phyloP scores from a whole-genome alignment of 1,284 basidiomycete genomes.

The Ceratobasidium sp. region DNA sequence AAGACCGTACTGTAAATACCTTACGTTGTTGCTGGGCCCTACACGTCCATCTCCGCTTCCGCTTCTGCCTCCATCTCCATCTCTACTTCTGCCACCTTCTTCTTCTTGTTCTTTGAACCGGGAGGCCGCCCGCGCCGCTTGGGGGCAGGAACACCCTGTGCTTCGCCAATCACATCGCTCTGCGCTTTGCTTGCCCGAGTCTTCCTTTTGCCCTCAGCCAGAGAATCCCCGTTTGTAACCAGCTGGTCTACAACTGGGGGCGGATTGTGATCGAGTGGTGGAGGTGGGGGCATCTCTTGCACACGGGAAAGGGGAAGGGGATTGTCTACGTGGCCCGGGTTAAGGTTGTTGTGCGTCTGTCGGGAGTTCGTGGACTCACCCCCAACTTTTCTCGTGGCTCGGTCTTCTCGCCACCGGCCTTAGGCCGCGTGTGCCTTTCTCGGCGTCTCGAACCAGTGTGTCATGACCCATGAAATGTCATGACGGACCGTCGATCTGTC shows the following conservation, averaged over 20 bases:
- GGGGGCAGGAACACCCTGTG: too few species aligned
- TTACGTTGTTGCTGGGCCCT: not conserved
- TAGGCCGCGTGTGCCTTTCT: too few species aligned
- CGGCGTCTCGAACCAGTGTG: too few species aligned
- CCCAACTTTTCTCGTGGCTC: too few species aligned
- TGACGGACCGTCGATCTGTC: too few species aligned
- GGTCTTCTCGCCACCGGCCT: too few species aligned
- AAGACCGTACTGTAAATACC: not conserved
- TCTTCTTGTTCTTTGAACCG: not conserved
- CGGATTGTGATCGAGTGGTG: not conserved
- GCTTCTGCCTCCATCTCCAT: not conserved
- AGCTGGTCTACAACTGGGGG: not conserved
- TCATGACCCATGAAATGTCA: too few species aligned
- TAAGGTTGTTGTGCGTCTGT: too few species aligned
- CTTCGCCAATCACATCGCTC: not conserved
- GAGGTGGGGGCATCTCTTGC: not conserved
- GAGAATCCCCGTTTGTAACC: not conserved
- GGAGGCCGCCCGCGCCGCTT: too few species aligned
- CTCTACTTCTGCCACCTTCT: too few species aligned
- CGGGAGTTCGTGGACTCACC: too few species aligned
- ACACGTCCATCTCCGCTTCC: not conserved
- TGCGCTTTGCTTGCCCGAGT: not conserved
- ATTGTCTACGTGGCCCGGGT: not conserved
- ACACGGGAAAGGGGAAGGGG: not conserved
- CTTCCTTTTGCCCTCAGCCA: not conserved